A percentile compares a stretch with the other conserved stretches of the same genome.
These are phyloP conservation scores for Colletotrichum sp. DNA, from an alignment of 2,329 filamentous ascomycete species.

Conservation along the genomic window DNA sequence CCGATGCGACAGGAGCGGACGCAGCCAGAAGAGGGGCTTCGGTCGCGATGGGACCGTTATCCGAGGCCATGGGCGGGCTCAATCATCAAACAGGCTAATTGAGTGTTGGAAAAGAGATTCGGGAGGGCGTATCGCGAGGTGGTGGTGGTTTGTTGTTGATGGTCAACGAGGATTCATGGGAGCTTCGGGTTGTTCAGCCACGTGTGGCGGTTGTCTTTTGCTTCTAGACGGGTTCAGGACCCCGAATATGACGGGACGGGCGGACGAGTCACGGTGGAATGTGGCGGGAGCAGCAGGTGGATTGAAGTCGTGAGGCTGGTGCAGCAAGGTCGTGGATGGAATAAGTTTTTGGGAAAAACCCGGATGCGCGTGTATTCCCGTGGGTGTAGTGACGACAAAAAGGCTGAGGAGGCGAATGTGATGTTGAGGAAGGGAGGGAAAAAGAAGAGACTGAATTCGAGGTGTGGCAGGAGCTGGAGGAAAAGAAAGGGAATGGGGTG, in stretches of 20 bases:
- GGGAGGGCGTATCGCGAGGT: conserved; percentile 4
- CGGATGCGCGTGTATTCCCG: neutral
- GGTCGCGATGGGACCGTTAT: conserved; percentile 56
- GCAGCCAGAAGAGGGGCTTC: conserved; percentile 49
- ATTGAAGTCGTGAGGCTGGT: conserved; percentile 8
- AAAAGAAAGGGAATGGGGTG: conserved; percentile 20
- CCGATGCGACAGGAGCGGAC: conserved; percentile 39
- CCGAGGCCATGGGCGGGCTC: conserved; percentile 53
- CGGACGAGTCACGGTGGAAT: conserved; percentile 18
- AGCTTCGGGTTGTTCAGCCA: conserved; percentile 20
- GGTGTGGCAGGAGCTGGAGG: conserved; percentile 21
- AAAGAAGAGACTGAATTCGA: conserved; percentile 12
- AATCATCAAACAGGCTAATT: conserved; percentile 13
- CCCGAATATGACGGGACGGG: conserved; percentile 20
- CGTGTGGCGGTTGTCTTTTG: conserved; percentile 17
- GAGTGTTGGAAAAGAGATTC: neutral
- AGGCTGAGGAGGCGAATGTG: neutral
- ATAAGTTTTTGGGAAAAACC: neutral
- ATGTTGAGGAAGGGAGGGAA: conserved; percentile 14
- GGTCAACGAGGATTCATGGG: conserved; percentile 14
- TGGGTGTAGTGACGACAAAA: neutral
- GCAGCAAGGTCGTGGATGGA: neutral
- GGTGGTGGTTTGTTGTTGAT: conserved; percentile 14
- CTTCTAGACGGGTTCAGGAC: conserved; percentile 6
- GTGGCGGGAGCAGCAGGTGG: conserved; percentile 9